Evolutionary conservation across 768 basidiomycete genomes (phyloP).

Genomic region (Hemileccinum rubropunctum): DNA sequence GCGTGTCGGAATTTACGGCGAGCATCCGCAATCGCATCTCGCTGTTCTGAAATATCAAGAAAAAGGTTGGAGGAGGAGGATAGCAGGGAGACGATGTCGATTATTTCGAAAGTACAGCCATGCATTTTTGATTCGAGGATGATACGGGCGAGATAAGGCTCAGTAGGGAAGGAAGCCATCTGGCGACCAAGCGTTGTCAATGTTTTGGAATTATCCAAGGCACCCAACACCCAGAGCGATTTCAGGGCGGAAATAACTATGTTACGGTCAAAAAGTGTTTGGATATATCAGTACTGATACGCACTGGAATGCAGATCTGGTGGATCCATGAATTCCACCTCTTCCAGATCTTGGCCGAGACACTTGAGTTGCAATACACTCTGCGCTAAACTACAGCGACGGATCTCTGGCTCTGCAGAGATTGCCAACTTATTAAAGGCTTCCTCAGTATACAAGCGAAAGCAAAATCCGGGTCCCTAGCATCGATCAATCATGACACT

Average conservation of each 20-base stretch:
- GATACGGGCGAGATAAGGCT: conserved; percentile 76
- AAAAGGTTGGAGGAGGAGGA: conserved; percentile 82
- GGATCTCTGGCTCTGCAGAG: conserved; percentile 85
- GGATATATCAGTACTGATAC: conserved; percentile 24
- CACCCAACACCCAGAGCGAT: conserved; percentile 76
- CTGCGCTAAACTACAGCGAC: conserved; percentile 79
- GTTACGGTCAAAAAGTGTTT: not conserved
- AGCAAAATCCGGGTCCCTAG: conserved; percentile 82
- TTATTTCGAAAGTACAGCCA: conserved; percentile 72
- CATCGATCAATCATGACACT: not conserved
- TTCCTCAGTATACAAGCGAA: conserved; percentile 87
- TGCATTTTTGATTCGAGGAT: conserved; percentile 74
- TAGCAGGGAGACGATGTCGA: conserved; percentile 82
- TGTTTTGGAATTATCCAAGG: conserved; percentile 60
- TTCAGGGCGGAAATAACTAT: conserved; percentile 62
- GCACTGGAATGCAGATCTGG: conserved; percentile 74
- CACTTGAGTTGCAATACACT: conserved; percentile 86
- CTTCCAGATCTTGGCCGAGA: conserved; percentile 74
- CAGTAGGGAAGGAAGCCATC: conserved; percentile 93
- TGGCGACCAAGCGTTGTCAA: conserved; percentile 74
- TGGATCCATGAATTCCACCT: conserved; percentile 85
- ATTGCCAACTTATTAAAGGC: conserved; percentile 64
- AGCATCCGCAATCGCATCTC: conserved; percentile 68
- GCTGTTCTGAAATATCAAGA: conserved; percentile 69
- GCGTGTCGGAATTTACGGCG: conserved; percentile 78